Evolutionary conservation across 768 basidiomycete species (phyloP).

Genomic region (Podaxis rugospora): DNA sequence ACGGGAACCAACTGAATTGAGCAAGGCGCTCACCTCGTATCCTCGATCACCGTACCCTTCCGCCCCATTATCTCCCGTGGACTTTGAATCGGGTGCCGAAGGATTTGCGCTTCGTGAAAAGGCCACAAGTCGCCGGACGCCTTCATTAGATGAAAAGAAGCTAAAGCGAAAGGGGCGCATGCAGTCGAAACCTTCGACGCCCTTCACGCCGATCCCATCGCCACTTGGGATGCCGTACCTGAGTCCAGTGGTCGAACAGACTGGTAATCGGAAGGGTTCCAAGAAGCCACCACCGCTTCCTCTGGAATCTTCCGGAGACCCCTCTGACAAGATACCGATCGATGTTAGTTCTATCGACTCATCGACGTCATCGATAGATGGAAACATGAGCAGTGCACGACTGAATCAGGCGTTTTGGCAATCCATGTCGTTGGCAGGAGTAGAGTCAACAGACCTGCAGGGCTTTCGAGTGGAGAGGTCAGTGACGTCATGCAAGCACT

Average conservation of each 20-base stretch:
- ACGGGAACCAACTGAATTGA: slow-evolving; percentile 19
- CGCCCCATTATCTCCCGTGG: slow-evolving; percentile 23
- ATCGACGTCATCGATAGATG: not conserved
- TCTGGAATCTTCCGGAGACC: slow-evolving; percentile 12
- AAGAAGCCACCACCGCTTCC: slow-evolving; percentile 31
- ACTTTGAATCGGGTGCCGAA: slow-evolving; percentile 9
- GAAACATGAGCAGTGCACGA: not conserved
- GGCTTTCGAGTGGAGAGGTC: not conserved
- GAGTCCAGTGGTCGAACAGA: slow-evolving; percentile 20
- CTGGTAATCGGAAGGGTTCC: slow-evolving; percentile 10
- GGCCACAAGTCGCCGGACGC: slow-evolving; percentile 12
- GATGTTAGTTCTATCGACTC: not conserved
- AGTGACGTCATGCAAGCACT: slow-evolving; percentile 29
- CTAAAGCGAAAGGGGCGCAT: slow-evolving; percentile 18
- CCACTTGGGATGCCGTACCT: slow-evolving; percentile 27
- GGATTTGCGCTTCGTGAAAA: not conserved
- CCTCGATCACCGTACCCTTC: slow-evolving; percentile 42
- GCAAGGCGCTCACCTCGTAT: slow-evolving; percentile 27
- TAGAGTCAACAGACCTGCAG: not conserved
- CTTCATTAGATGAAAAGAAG: slow-evolving; percentile 16
- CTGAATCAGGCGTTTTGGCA: slow-evolving; percentile 45
- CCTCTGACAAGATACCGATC: not conserved
- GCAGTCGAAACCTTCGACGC: not conserved
- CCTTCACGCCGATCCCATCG: slow-evolving; percentile 21
- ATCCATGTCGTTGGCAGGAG: slow-evolving; percentile 31